phyloP scores from a whole-genome alignment of 352 stramenopile genomes.

The Phytophthora quininea region DNA sequence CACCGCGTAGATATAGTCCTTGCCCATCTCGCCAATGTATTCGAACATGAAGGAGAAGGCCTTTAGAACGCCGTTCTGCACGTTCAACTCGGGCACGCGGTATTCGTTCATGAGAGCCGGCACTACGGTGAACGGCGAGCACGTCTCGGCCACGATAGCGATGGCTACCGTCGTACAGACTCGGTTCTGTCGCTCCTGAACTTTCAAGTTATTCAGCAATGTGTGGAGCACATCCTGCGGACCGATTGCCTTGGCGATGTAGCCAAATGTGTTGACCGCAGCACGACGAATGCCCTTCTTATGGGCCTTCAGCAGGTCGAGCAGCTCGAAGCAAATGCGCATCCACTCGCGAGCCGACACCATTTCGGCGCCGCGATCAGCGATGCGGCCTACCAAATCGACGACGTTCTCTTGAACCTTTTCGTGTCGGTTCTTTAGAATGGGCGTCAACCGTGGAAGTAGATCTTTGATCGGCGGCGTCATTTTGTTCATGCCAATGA shows the following conservation, averaged over 20 bases:
- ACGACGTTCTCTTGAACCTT: conserved; percentile 99
- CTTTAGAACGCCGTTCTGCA: conserved; percentile 99
- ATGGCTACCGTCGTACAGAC: conserved; percentile 99
- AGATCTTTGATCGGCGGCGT: conserved; percentile 98
- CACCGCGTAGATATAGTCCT: conserved; percentile 99
- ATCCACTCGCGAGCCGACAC: conserved; percentile 99
- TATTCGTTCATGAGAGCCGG: conserved; percentile 99
- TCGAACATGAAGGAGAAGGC: conserved; percentile 99
- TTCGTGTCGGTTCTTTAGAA: conserved; percentile 99
- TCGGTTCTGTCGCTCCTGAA: conserved; percentile 98
- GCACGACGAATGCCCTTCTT: conserved; percentile 99
- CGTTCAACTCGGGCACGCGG: conserved; percentile 98
- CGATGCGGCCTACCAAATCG: conserved; percentile 98
- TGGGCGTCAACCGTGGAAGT: conserved; percentile 98
- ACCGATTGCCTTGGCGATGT: conserved; percentile 99
- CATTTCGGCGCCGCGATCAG: conserved; percentile 97
- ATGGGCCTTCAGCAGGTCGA: conserved; percentile 99
- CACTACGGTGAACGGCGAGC: conserved; percentile 98
- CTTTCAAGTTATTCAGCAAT: conserved; percentile 99
- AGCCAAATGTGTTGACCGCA: conserved; percentile 99
- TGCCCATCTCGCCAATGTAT: conserved; percentile 99
- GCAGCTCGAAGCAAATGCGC: conserved; percentile 99
- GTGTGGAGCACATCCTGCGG: conserved; percentile 99
- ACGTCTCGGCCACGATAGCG: conserved; percentile 99
- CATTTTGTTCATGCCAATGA: conserved; percentile 99